Evolutionary conservation across 1,284 basidiomycete species (phyloP).

Genomic region (Ceratorhiza oryzae-sativae): DNA sequence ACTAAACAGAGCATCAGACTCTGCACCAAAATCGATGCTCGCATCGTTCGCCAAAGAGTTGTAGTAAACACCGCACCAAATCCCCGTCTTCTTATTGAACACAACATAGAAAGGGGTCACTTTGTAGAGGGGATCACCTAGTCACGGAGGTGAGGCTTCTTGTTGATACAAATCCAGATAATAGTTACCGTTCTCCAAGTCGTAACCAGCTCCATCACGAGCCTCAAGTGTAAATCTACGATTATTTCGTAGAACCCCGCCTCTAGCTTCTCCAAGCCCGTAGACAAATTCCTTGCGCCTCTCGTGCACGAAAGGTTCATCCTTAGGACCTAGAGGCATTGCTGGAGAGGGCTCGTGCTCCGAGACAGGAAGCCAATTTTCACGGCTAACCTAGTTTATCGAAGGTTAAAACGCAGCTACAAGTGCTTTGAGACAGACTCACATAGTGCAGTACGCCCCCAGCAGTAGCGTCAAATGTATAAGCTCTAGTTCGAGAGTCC

Average conservation of each 20-base stretch:
- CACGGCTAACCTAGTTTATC: slow-evolving; percentile 29
- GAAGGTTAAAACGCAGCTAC: too few species aligned
- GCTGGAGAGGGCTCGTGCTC: slow-evolving; percentile 35
- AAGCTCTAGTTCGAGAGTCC: slow-evolving; percentile 30
- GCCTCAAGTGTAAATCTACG: slow-evolving; percentile 34
- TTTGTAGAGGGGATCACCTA: slow-evolving; percentile 36
- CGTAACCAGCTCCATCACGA: slow-evolving; percentile 33
- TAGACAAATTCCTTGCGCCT: slow-evolving; percentile 33
- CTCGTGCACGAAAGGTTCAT: slow-evolving; percentile 31
- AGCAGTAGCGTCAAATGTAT: slow-evolving; percentile 35
- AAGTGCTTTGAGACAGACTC: too few species aligned
- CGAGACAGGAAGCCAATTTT: slow-evolving; percentile 30
- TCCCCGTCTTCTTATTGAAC: slow-evolving; percentile 29
- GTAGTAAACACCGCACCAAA: slow-evolving; percentile 37
- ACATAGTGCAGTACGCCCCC: slow-evolving; percentile 35
- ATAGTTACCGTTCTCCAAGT: slow-evolving; percentile 26
- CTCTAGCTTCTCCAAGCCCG: slow-evolving; percentile 33
- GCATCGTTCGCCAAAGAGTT: slow-evolving; percentile 38
- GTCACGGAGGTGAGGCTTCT: neutral
- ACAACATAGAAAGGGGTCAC: slow-evolving; percentile 34
- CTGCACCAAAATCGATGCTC: slow-evolving; percentile 32
- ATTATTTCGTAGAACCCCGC: slow-evolving; percentile 23
- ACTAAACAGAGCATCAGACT: slow-evolving; percentile 35
- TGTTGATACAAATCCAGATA: neutral
- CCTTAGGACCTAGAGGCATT: neutral